phyloP scores from a whole-genome alignment of 805 yeast genomes.

The Suhomyces sp. region DNA sequence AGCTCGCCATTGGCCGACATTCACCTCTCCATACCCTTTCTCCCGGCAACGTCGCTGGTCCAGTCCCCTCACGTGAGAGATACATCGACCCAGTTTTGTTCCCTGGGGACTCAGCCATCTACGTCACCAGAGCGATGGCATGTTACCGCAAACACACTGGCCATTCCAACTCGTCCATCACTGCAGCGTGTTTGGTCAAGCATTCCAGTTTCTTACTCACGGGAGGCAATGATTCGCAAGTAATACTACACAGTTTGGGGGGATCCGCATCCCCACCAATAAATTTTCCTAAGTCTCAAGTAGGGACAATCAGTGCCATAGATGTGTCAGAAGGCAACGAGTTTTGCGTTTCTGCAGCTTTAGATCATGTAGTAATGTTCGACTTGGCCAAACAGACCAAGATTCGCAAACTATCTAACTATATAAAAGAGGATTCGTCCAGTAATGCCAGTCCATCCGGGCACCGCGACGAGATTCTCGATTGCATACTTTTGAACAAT shows the following conservation, averaged over 20 bases:
- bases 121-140: neutral
- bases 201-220: constrained; percentile 16
- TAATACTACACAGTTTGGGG: constrained; percentile 14
- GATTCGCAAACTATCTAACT: constrained; percentile 6
- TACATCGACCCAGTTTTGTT: neutral
- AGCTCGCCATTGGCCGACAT: neutral
- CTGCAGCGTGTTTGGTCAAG: constrained; percentile 13
- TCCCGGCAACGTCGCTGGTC: neutral
- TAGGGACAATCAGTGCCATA: constrained; percentile 16
- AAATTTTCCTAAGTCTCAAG: constrained; percentile 16
- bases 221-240: constrained; percentile 19
- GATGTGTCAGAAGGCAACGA: constrained; percentile 10
- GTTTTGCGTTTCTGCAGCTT: constrained; percentile 14
- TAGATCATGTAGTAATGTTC: constrained; percentile 15
- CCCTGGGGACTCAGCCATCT: neutral
- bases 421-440: neutral
- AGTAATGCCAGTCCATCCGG: neutral
- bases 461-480: constrained; percentile 17
- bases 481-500: constrained; percentile 17
- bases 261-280: constrained; percentile 2
- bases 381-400: constrained; percentile 18
- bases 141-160: neutral
- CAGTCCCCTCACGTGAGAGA: neutral
- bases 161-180: constrained; percentile 17
- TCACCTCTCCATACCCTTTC: neutral